Base-by-base conservation (phyloP, 176 grass and related monocot species). In the Oryza coarctata region DNA sequence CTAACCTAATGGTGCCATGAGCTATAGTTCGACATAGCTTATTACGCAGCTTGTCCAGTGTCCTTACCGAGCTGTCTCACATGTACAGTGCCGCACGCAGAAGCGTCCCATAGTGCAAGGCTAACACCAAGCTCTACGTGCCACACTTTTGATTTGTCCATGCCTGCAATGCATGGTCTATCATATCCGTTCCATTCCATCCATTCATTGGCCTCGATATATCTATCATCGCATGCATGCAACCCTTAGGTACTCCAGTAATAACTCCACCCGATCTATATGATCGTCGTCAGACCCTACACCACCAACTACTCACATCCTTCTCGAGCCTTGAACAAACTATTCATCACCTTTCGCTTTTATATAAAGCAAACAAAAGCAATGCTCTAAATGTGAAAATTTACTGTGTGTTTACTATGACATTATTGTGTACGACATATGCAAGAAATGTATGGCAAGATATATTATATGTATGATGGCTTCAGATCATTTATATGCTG, bases 261-360 rank as follows among this genome's bases (percentile, higher is more conserved):
- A 23, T n/a, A 25, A 60, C 55, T 60, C 55, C 55, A 60, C 52
- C 9, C 38, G 38, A 39, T 58, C 52, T 17, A 52, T 52, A 20
- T 18, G 49, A 52, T 49, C 26, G 15, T 61, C 36, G 15, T 61
- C 36, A 64, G 36, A 43, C 20, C 64, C 40, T 50, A 55, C 50
- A 55, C 43, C 77, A 79, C 57, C 12, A 52, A 77, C 47, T 18
- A 63, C 40, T 64, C 84, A 86, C 79, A 87, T 87, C 86, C 79
- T 77, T 73, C 73, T 82, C 86, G 79, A 87, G 79, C 86, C 79
- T 77, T 52, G 73, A 65, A 82, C 73, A 77, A 77, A 71, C 65
- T 6, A 71, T 55, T 65, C 47, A 40, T 87, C 85, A 82, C 65
- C 79, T 82, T 87, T 82, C 52, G 26, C 86, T 82, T 87, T 86